These are phyloP conservation scores for Sisymbrium altissimum DNA, from an alignment of 345 rosid genomes.

Conservation along the genomic window DNA sequence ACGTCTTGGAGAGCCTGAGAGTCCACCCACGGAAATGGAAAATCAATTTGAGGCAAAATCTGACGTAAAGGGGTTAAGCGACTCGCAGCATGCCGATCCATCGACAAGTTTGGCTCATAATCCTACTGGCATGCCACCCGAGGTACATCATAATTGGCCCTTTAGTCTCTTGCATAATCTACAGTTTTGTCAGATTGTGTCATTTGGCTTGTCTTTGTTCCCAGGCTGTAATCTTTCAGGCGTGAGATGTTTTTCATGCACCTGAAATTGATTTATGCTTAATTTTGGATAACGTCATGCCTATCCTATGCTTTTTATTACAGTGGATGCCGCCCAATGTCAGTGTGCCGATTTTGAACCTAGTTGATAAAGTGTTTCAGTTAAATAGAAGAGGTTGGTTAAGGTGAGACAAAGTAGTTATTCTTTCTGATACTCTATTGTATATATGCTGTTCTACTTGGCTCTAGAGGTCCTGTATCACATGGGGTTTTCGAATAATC, in stretches of 20 bases:
- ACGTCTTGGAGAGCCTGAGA: conserved; percentile 42
- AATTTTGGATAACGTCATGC: neutral
- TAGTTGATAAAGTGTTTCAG: conserved; percentile 95
- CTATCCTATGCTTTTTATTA: conserved; percentile 12
- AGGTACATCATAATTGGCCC: conserved; percentile 47
- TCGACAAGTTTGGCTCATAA: conserved; percentile 41
- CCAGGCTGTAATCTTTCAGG: neutral
- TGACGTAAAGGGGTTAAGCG: conserved; percentile 37
- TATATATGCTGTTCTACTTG: neutral
- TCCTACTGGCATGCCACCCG: conserved; percentile 88
- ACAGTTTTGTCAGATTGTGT: neutral
- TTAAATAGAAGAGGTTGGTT: conserved; percentile 98
- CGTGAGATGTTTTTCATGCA: neutral
- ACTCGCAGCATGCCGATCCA: conserved; percentile 32
- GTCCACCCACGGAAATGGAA: conserved; percentile 32
- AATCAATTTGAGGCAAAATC: conserved; percentile 37
- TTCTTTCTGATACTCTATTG: neutral
- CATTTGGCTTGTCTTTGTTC: conserved; percentile 12
- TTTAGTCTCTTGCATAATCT: conserved; percentile 4
- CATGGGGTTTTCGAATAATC: neutral
- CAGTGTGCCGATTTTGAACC: conserved; percentile 87
- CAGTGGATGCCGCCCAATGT: conserved; percentile 99
- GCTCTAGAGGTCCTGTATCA: neutral
- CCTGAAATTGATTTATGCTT: conserved; percentile 5
- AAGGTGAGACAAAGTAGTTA: conserved; percentile 49